Evolutionary conservation across 2,329 filamentous ascomycete species (phyloP), one percentile per base, ranked within the genome.

Genomic region (Gyromitra esculenta): DNA sequence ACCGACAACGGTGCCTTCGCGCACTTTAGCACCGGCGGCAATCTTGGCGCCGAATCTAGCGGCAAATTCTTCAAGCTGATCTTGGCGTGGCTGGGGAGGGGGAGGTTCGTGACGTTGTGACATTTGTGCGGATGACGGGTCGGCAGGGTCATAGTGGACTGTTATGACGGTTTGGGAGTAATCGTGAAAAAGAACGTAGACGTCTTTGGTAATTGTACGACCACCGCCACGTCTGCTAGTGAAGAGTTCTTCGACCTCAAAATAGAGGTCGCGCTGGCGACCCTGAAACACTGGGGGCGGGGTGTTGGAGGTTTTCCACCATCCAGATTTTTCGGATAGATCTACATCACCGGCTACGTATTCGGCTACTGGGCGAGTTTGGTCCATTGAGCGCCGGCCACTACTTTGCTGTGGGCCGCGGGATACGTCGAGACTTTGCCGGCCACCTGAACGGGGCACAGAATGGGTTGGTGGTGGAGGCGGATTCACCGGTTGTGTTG

Each of bases 101-200:
- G 96, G 94, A 0, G 89, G 86, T 81, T 97, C 92, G 81, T 98
- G 95, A 57, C 90, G 90, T 84, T 99, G 96, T 81, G 96, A 92
- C 5, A 98, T 84, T 43, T 89, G 91, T 31, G 62, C 59, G 6
- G 68, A 35, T 1, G 88, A 86, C 1, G 91, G 88, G 82, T 97
- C 90, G 68, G 90, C 88, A 0, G 90, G 86, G 82, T 97, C 92
- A 83, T 91, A 98, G 65, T 88, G 90, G 18, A 91, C 92, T 0
- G 91, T 93, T 81, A 99, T 88, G 79, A 96, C 87, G 0, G 95
- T 98, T 83, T 98, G 96, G 18, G 94, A 97, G 83, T 99, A 99
- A 84, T 99, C 96, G 81, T 94, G 91, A 85, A 93, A 99, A 7
- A 99, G 85, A n/a, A 98, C 86, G 80, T 91, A 96, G 54, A 97